Percentiles rank a stretch among this genome's conserved stretches.
Conservation (phyloP, 2,329 filamentous ascomycete genomes). For the Neoascochyta sp. region DNA sequence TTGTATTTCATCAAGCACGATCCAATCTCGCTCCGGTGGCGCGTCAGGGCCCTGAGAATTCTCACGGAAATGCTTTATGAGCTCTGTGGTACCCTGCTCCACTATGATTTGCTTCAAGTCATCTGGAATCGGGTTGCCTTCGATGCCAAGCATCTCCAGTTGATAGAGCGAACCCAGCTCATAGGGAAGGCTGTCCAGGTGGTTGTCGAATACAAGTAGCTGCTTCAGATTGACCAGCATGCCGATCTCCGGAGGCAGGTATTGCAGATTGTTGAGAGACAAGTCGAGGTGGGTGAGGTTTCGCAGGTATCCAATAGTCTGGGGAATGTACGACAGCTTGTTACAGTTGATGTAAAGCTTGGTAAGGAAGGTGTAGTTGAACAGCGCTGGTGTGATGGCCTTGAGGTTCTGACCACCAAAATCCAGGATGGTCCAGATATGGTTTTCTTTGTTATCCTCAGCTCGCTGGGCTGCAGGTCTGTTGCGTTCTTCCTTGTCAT, state of each 20-base stretch:
- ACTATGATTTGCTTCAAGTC: conserved; percentile 77
- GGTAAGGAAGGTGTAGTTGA: conserved; percentile 81
- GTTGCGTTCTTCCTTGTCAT: conserved; percentile 58
- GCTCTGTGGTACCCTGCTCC: conserved; percentile 79
- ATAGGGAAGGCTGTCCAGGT: conserved; percentile 73
- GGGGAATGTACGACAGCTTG: conserved; percentile 75
- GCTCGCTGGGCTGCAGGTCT: conserved; percentile 59
- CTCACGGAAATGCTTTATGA: conserved; percentile 81
- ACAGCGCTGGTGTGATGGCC: conserved; percentile 73
- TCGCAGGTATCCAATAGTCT: conserved; percentile 76
- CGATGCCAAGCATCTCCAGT: conserved; percentile 83
- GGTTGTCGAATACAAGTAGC: conserved; percentile 85
- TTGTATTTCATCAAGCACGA: conserved; percentile 64
- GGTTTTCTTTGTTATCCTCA: conserved; percentile 45
- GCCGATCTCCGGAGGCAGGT: conserved; percentile 84
- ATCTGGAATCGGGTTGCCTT: conserved; percentile 80
- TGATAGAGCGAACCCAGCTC: conserved; percentile 88
- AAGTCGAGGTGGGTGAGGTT: conserved; percentile 80
- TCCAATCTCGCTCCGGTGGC: conserved; percentile 70
- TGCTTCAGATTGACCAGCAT: conserved; percentile 93
- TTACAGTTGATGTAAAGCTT: conserved; percentile 94
- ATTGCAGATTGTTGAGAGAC: conserved; percentile 79
- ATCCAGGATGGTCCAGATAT: conserved; percentile 91
- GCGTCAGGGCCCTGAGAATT: conserved; percentile 75
- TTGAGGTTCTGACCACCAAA: conserved; percentile 93